Percentiles rank a stretch among this genome's conserved stretches.
These are phyloP conservation scores for Scheffersomyces spartinae DNA, from an alignment of 805 yeast genomes.

Conservation along the genomic window DNA sequence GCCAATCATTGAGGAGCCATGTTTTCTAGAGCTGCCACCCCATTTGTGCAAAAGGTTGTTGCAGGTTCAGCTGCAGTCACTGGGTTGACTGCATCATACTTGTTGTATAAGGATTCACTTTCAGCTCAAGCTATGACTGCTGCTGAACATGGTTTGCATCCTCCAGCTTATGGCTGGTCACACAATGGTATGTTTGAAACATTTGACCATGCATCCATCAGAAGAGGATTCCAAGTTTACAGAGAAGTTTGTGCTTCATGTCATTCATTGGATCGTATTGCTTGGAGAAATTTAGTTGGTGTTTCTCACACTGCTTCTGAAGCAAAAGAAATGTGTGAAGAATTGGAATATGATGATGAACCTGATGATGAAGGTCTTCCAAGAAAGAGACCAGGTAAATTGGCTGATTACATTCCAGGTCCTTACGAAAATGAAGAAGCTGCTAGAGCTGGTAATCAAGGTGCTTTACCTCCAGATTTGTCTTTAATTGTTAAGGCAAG, in stretches of 20 bases:
- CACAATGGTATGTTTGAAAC: slow-evolving; percentile 87
- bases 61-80: slow-evolving; percentile 59
- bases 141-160: slow-evolving; percentile 97
- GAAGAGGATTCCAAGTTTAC: slow-evolving; percentile 99
- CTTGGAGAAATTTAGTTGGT: slow-evolving; percentile 97
- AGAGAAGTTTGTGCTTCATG: slow-evolving; percentile 99
- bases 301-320: slow-evolving; percentile 88
- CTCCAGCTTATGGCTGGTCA: slow-evolving; percentile 89
- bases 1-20: no score
- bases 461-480: slow-evolving; percentile 97
- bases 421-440: slow-evolving; percentile 98
- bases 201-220: slow-evolving; percentile 88
- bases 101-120: slow-evolving; percentile 72
- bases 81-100: slow-evolving; percentile 72
- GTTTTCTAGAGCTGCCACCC: slow-evolving; percentile 7
- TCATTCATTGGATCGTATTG: slow-evolving; percentile 92
- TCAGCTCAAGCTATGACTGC: slow-evolving; percentile 95
- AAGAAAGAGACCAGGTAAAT: slow-evolving; percentile 95
- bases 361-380: slow-evolving; percentile 96
- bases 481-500: slow-evolving; percentile 96
- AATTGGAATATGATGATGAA: slow-evolving; percentile 94
- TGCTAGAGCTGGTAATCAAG: slow-evolving; percentile 99
- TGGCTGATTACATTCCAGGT: slow-evolving; percentile 88
- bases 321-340: slow-evolving; percentile 89
- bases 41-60: slow-evolving; percentile 36